A percentile compares a stretch with the other conserved stretches of the same genome.
Conservation (phyloP, 352 stramenopile species). For the Ophiocytium majus region DNA sequence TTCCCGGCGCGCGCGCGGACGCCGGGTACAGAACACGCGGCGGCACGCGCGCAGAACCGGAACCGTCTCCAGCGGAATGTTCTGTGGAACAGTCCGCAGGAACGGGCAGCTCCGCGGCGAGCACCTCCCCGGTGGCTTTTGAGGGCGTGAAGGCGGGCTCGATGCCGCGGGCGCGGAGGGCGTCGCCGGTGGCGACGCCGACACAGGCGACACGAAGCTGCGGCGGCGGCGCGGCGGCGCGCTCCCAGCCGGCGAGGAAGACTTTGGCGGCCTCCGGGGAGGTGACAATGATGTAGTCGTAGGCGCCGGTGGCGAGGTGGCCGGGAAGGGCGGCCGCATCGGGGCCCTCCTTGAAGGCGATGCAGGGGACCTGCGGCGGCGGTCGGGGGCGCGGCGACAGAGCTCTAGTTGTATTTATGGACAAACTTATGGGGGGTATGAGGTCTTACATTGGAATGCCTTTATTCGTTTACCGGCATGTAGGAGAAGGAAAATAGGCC, state of each 20-base stretch:
- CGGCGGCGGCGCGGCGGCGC: too few relatives aligned
- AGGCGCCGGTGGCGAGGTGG: constrained; percentile 1
- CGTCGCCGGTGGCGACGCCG: constrained; percentile 49
- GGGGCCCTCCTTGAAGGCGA: constrained; percentile 46
- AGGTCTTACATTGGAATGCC: not conserved
- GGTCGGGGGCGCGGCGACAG: not conserved
- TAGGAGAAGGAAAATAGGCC: not conserved
- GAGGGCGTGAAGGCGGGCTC: constrained; percentile 48
- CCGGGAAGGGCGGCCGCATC: constrained; percentile 27
- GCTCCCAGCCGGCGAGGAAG: constrained; percentile 22
- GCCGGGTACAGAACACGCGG: constrained; percentile 47
- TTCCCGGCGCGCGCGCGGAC: constrained; percentile 42
- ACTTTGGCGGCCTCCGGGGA: constrained; percentile 58
- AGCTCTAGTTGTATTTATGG: not conserved
- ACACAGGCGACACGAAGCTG: constrained; percentile 38
- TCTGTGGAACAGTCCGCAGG: too few relatives aligned
- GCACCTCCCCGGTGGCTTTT: constrained; percentile 49
- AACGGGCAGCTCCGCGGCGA: constrained; percentile 53
- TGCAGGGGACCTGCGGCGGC: constrained; percentile 57
- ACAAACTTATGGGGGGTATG: not conserved
- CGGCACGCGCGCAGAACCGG: not conserved
- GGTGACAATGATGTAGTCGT: constrained; percentile 52
- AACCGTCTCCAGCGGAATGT: not conserved
- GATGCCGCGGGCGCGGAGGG: constrained; percentile 33
- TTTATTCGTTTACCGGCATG: not conserved